Evolutionary conservation across 1,139 yeast species (phyloP).

Genomic region (Geotrichum citri-aurantii): DNA sequence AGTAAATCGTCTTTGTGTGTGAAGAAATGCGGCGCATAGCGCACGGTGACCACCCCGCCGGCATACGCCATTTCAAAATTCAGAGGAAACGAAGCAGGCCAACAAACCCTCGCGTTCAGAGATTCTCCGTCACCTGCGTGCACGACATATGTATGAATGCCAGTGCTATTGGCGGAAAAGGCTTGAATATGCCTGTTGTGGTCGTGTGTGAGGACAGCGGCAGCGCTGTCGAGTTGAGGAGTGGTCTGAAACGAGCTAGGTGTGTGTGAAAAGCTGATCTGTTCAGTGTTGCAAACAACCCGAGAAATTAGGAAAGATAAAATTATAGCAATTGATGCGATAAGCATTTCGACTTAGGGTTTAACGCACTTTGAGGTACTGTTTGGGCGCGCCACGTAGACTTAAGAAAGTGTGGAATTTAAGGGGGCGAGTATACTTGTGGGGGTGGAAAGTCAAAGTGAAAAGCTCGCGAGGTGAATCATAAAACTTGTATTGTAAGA

Average conservation of each 20-base stretch:
- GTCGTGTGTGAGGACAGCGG: not conserved
- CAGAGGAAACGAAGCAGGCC: conserved; percentile 37
- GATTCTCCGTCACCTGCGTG: not conserved
- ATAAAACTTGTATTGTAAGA: not conserved
- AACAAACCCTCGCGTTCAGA: conserved; percentile 32
- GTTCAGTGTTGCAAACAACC: not conserved
- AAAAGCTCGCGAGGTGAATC: not conserved
- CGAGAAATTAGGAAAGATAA: not conserved
- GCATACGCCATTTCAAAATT: conserved; percentile 26
- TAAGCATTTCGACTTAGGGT: not conserved
- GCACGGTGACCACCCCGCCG: conserved; percentile 6
- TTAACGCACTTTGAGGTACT: not conserved
- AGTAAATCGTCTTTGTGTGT: conserved; percentile 5
- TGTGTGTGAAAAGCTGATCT: not conserved
- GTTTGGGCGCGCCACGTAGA: not conserved
- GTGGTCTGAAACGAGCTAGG: not conserved
- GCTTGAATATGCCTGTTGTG: not conserved
- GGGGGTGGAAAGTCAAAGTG: not conserved
- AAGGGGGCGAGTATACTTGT: not conserved
- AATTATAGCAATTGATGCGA: not conserved
- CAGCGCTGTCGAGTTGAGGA: not conserved
- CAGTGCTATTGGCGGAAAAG: not conserved
- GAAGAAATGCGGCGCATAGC: conserved; percentile 7
- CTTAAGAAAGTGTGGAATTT: not conserved
- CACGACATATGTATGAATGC: not conserved